Evolutionary conservation across 306 rosid genomes (phyloP).

Genomic region (Comarum palustre): DNA sequence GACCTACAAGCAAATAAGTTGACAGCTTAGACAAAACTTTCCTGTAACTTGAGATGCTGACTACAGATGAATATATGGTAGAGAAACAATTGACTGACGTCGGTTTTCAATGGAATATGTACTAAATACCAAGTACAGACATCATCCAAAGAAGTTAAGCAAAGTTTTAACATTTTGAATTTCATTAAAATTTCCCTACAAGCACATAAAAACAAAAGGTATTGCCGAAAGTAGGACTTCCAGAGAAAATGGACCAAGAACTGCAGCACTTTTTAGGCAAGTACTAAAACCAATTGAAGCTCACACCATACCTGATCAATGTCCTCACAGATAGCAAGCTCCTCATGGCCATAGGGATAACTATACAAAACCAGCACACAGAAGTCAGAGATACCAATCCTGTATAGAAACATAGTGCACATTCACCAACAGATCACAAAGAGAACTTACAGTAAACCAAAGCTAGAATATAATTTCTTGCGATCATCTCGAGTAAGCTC

Average conservation of each 20-base stretch:
- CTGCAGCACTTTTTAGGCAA: slow-evolving; percentile 8
- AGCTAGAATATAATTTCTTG: slow-evolving; percentile 79
- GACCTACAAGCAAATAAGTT: slow-evolving; percentile 46
- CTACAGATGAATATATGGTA: background rate
- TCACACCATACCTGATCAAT: slow-evolving; percentile 74
- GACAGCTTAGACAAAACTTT: background rate
- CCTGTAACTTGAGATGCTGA: background rate
- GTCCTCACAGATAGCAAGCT: slow-evolving; percentile 90
- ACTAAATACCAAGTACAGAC: background rate
- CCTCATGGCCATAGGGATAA: slow-evolving; percentile 94
- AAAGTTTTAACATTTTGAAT: background rate
- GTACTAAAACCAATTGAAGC: slow-evolving; percentile 17
- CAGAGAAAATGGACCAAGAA: background rate
- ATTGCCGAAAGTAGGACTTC: background rate
- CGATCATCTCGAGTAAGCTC: slow-evolving; percentile 98
- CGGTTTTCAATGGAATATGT: background rate
- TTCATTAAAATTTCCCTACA: background rate
- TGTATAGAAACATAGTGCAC: slow-evolving; percentile 15
- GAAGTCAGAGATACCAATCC: slow-evolving; percentile 21
- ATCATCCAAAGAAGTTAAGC: background rate
- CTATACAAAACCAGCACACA: slow-evolving; percentile 40
- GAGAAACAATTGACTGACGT: background rate
- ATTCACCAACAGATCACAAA: slow-evolving; percentile 3
- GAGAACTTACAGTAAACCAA: slow-evolving; percentile 87
- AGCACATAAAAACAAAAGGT: background rate